phyloP scores from a whole-genome alignment of 192 early-diverging fungal species.

The Coemansia sp. region DNA sequence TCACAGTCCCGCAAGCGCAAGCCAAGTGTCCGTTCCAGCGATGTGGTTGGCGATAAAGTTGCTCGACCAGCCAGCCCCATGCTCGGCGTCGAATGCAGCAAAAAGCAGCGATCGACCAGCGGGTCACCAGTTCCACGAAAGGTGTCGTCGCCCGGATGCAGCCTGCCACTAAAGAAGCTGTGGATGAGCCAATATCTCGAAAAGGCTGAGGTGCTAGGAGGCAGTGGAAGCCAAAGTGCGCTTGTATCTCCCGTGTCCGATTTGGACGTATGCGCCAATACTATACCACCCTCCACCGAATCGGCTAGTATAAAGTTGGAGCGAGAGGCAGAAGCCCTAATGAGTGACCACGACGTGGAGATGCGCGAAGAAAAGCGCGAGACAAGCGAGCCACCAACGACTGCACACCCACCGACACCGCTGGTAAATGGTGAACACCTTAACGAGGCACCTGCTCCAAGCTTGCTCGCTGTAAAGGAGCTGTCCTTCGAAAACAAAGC shows the following conservation, averaged over 20 bases:
- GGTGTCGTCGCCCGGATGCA: conserved; percentile 1
- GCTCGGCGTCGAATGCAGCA: conserved; percentile 6
- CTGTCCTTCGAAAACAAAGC: background rate
- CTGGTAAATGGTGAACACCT: background rate
- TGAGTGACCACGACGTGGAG: background rate
- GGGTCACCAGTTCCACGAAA: background rate
- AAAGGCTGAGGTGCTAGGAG: background rate
- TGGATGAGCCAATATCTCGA: conserved; percentile 53
- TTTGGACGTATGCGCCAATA: background rate
- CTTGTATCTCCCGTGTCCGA: background rate
- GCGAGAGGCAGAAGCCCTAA: background rate
- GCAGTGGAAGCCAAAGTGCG: background rate
- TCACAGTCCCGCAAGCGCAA: conserved; percentile 31
- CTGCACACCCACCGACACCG: background rate
- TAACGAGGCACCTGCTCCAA: background rate
- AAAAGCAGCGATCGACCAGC: conserved; percentile 23
- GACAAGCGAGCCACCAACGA: background rate
- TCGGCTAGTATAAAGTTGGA: background rate
- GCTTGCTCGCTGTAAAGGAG: background rate
- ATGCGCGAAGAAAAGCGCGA: background rate
- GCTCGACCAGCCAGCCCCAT: background rate
- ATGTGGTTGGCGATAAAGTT: background rate
- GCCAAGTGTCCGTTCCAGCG: conserved; percentile 8
- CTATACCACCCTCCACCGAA: background rate
- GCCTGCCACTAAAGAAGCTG: conserved; percentile 47